These are phyloP conservation scores for Ceratocystis diversiconidia DNA, from an alignment of 2,329 filamentous ascomycete genomes.

Conservation along the genomic window DNA sequence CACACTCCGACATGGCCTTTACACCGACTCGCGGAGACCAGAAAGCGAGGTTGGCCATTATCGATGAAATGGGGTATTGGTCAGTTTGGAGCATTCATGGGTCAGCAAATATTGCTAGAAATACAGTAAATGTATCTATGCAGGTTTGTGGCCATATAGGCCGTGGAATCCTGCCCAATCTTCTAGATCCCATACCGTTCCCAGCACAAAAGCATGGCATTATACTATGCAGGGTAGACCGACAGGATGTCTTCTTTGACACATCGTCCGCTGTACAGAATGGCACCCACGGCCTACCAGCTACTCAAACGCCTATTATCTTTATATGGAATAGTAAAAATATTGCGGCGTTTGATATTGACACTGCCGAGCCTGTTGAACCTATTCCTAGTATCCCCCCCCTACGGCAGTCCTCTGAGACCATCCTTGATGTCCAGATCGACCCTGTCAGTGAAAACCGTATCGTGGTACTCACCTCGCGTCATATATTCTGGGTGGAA, in stretches of 20 bases:
- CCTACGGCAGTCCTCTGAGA: constrained; percentile 12
- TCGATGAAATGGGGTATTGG: constrained; percentile 54
- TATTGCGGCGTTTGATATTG: constrained; percentile 10
- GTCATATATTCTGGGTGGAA: constrained; percentile 15
- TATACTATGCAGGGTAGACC: constrained; percentile 26
- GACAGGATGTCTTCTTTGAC: not conserved
- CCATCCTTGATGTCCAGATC: constrained; percentile 12
- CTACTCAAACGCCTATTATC: constrained; percentile 4
- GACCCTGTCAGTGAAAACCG: constrained; percentile 12
- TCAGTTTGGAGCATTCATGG: constrained; percentile 47
- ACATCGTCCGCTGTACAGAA: not conserved
- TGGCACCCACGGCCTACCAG: not conserved
- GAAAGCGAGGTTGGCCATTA: constrained; percentile 45
- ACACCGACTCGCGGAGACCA: constrained; percentile 36
- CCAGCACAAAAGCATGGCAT: constrained; percentile 30
- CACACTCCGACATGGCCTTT: constrained; percentile 51
- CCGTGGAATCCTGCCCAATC: constrained; percentile 26
- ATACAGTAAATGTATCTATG: constrained; percentile 25
- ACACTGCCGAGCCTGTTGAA: not conserved
- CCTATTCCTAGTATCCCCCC: constrained; percentile 10
- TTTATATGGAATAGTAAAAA: constrained; percentile 16
- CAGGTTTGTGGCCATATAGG: constrained; percentile 32
- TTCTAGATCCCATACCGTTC: constrained; percentile 24
- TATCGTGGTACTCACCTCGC: constrained; percentile 17
- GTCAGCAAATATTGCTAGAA: constrained; percentile 26